Evolutionary conservation across 495 filamentous ascomycete species (phyloP), one percentile per base, ranked within the genome.

Genomic region (Delitschia confertaspora): DNA sequence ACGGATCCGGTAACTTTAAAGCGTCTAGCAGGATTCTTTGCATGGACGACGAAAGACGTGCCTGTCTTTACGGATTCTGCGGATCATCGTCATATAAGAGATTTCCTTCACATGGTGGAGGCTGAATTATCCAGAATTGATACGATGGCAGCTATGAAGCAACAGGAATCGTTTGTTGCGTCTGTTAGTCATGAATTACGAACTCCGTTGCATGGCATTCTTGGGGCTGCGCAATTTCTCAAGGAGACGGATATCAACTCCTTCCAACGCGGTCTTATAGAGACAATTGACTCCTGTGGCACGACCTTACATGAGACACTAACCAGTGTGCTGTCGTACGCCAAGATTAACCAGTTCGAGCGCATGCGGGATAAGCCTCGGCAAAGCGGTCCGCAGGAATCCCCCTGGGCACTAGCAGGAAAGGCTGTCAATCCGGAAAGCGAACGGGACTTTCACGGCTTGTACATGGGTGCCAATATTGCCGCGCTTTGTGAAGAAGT

Each of bases 141-240:
- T 16, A 17, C 38, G 4, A 13, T 17, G 17, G 24, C 38, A 30
- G 38, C 38, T 13, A 17, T 41, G 4, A 41, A 41, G 24, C 38
- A 41, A 20, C 5, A 41, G 18, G 38, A 41, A 19, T 6, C 21
- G 9, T 41, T 41, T 18, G 38, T 41, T 5, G 26, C 38, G 6
- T 29, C 21, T 5, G 24, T 41, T 14, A 41, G 38, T n/a, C 45
- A 47, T 19, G 45, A 47, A 20, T 13, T 44, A 13, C 23, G 38
- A 9, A 30, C 38, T 5, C 38, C 38, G 25, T 19, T 42, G 5
- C 38, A 42, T 19, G 38, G 38, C 13, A 42, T 42, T n/a, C 25
- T 42, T 8, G 38, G n/a, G n/a, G 35, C 24, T 34, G 22, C 9
- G 6, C 14, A 42, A 25, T 34, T 42, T 5, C n/a, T 42, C 6